These are phyloP conservation scores for Macroventuria anomochaeta DNA, from an alignment of 2,329 filamentous ascomycete species.

Conservation along the genomic window DNA sequence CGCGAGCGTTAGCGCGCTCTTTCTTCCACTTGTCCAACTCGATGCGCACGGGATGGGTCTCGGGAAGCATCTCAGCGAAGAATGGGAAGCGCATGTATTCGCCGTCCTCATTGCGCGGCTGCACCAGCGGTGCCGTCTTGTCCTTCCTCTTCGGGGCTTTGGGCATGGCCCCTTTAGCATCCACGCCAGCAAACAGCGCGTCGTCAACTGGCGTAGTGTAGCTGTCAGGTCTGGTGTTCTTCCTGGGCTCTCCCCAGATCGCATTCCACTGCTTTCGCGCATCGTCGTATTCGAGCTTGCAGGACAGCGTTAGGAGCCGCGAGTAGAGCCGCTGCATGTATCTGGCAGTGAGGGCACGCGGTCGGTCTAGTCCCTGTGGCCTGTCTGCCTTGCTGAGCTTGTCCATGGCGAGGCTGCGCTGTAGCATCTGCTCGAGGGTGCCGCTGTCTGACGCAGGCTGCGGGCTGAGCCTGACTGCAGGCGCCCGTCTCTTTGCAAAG, in stretches of 20 bases:
- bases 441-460: conserved; percentile 2
- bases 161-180: conserved; percentile 23
- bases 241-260: conserved; percentile 33
- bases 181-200: conserved; percentile 40
- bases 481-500: conserved; percentile 31
- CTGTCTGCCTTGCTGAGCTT: conserved; percentile 37
- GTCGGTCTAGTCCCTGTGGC: conserved; percentile 31
- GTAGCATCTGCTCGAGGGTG: conserved; percentile 16
- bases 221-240: conserved; percentile 15
- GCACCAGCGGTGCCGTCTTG: background rate
- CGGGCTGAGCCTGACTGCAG: background rate
- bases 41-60: conserved; percentile 25
- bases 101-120: conserved; percentile 26
- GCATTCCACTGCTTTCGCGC: conserved; percentile 34
- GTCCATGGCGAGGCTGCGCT: conserved; percentile 30
- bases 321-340: conserved; percentile 57
- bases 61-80: conserved; percentile 30
- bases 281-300: conserved; percentile 51
- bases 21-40: conserved; percentile 29
- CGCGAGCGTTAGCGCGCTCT: conserved; percentile 22
- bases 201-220: conserved; percentile 29
- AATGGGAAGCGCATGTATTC: conserved; percentile 32
- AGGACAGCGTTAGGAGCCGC: conserved; percentile 51
- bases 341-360: conserved; percentile 50
- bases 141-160: conserved; percentile 8